Evolutionary conservation across 345 rosid genomes (phyloP), one percentile per base, ranked within the genome.

Genomic region (Iberis pinnata): DNA sequence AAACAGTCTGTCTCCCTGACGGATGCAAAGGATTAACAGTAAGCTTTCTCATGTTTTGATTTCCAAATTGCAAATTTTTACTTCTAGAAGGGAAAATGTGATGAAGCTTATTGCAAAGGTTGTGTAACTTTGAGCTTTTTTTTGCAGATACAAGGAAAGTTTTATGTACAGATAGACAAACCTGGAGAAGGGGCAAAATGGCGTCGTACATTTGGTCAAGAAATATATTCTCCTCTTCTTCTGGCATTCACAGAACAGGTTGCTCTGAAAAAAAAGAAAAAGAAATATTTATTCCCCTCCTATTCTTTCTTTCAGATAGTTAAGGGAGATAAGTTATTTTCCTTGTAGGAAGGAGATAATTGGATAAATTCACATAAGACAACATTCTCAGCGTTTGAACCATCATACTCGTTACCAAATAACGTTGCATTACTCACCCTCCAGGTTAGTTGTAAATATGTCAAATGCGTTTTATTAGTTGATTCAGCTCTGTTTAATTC

Each of bases 11-110:
- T 36, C 54, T 72, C 48, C 65, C 59, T 37, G 73, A 79, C 31
- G 74, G 76, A 71, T 90, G 96, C 56, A 80, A 77, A 75, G 98
- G 98, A 65, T 75, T 90, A 74, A 90, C 90, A 9, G 98, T 90
- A 75, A 77, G 86, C 46, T 32, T 57, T 53, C 38, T 58, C 52
- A 38, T 18, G 15, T 64, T 39, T 24, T 32, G 58, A 32, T 33
- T 17, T 52, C 43, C 12, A 17, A 48, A 12, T 43, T 18, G 37
- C 35, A 9, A 65, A 36, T 13, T 43, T 17, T 49, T 14, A 32
- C 32, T 22, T 25, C 18, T 36, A 8, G 45, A n/a, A 9, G 15
- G 53, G 42, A n/a, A n/a, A n/a, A n/a, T n/a, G n/a, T 49, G 15
- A 24, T 17, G 7, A 25, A 29, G 19, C 15, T 24, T 17, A 16